These are phyloP conservation scores for Phlebiopsis flavidoalba DNA, from an alignment of 768 basidiomycete genomes.

Conservation along the genomic window DNA sequence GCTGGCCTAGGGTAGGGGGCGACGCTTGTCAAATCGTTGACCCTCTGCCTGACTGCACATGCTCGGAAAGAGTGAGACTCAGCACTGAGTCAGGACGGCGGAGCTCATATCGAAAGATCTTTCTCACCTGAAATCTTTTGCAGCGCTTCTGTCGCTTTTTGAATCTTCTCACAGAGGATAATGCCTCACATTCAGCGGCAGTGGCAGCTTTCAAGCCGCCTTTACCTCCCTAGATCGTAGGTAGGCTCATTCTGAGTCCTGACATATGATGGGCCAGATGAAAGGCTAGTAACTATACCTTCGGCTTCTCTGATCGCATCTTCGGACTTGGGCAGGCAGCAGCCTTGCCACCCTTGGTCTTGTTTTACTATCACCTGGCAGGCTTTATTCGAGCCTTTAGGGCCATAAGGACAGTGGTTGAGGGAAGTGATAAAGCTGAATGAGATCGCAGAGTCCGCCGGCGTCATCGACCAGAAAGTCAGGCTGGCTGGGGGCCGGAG, in stretches of 20 bases:
- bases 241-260: neutral
- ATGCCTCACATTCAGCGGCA: slow-evolving; percentile 80
- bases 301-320: neutral
- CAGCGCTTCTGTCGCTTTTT: slow-evolving; percentile 70
- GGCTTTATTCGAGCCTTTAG: slow-evolving; percentile 5
- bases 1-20: too few species aligned
- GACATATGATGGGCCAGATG: too few species aligned
- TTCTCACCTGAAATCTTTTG: slow-evolving; percentile 71
- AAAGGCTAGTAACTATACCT: neutral
- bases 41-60: slow-evolving; percentile 65
- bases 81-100: too few species aligned
- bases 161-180: slow-evolving; percentile 87
- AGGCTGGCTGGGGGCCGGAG: too few species aligned
- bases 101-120: neutral
- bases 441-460: too few species aligned
- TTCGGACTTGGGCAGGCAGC: neutral
- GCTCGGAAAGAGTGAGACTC: neutral
- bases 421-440: neutral
- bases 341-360: slow-evolving; percentile 1
- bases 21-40: slow-evolving; percentile 79
- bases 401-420: slow-evolving; percentile 3
- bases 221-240: slow-evolving; percentile 17
- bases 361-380: neutral
- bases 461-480: too few species aligned
- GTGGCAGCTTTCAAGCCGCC: slow-evolving; percentile 70